Conservation (phyloP, 257 asterid genomes). For the Galeopsis tetrahit region DNA sequence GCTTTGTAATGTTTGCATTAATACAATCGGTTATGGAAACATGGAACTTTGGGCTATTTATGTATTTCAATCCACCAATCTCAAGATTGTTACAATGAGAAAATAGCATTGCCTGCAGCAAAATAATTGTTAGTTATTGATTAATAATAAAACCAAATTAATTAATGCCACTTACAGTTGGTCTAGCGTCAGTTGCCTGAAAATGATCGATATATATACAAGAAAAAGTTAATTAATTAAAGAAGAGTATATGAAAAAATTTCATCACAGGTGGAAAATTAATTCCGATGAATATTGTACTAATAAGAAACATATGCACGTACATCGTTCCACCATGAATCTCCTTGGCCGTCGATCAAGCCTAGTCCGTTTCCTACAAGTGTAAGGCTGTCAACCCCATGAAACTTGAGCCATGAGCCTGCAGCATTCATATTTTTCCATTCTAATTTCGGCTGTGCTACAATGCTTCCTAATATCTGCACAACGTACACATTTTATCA, state of each 20-base stretch:
- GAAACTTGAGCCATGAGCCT: slow-evolving; percentile 44
- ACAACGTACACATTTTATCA: not conserved
- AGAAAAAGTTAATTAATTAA: not conserved
- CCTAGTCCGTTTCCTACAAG: slow-evolving; percentile 46
- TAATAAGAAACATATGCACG: no score
- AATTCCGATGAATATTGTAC: no score
- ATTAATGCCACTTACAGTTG: slow-evolving; percentile 4
- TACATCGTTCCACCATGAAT: slow-evolving; percentile 43
- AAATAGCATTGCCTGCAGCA: slow-evolving; percentile 42
- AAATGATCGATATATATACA: not conserved
- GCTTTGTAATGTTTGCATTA: slow-evolving; percentile 26
- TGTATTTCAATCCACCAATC: slow-evolving; percentile 44
- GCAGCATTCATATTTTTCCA: slow-evolving; percentile 14
- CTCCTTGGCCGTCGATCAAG: slow-evolving; percentile 49
- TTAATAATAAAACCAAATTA: no score
- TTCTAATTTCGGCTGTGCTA: slow-evolving; percentile 40
- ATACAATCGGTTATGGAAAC: slow-evolving; percentile 32
- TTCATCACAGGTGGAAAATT: no score
- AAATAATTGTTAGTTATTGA: not conserved
- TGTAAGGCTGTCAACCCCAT: slow-evolving; percentile 33
- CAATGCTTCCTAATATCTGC: slow-evolving; percentile 48
- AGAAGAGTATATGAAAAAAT: no score
- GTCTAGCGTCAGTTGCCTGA: slow-evolving; percentile 5
- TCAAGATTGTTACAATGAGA: slow-evolving; percentile 32
- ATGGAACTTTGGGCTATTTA: slow-evolving; percentile 48